Evolutionary conservation across 352 stramenopile species (phyloP), one percentile per base, ranked within the genome.

Genomic region (Lagenidium giganteum): DNA sequence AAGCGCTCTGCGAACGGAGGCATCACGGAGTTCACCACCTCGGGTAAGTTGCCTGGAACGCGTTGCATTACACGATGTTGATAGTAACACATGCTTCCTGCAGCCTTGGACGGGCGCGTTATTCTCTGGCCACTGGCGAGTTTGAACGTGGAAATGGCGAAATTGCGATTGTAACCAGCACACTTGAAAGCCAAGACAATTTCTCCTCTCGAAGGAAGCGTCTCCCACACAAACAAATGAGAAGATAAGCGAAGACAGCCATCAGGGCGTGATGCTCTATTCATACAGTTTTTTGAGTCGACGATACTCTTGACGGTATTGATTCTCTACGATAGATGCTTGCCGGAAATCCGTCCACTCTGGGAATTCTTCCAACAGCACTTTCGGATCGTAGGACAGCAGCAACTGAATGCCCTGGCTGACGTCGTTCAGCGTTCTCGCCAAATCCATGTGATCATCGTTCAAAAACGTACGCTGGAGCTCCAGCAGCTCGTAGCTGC

Each of bases 211-310:
- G n/a, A n/a, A n/a, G n/a, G n/a, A n/a, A n/a, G n/a, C n/a, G n/a
- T n/a, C n/a, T n/a, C n/a, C n/a, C n/a, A 32, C 9, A 32, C 28
- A 32, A 32, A 14, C 9, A 32, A 14, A 32, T 14, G 9, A 9
- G 28, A 32, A 32, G 14, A 33, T 24, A 46, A 22, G 25, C 17
- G 22, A 21, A 22, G 21, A 43, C 4, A 29, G 2, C 20, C 5
- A 41, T 48, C 21, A 18, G 32, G 12, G 6, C 7, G 7, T 8
- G 18, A 18, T 27, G 11, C 35, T 13, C 57, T 84, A 92, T 72
- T 91, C 83, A 62, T 97, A 98, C 51, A 97, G 61, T 29, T 47
- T 55, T 53, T 96, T 96, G 57, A 98, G 92, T 12, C 88, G 78
- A 51, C 78, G 70, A 54, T 96, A 96, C 48, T 97, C 85, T 44